Evolutionary conservation across 768 basidiomycete genomes (phyloP).

Genomic region (Cyclocybe cylindracea): DNA sequence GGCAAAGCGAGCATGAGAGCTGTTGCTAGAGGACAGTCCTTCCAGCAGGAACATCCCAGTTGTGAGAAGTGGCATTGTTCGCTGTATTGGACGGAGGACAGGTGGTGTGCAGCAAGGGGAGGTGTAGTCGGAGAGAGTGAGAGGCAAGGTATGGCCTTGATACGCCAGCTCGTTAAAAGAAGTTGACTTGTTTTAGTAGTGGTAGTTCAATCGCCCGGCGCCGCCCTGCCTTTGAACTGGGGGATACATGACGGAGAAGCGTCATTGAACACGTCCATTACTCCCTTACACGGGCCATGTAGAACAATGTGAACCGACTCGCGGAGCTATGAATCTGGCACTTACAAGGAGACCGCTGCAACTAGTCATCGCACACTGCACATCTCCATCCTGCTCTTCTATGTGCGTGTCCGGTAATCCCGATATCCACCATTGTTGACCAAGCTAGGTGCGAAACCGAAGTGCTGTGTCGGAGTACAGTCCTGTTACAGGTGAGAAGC

Average conservation of each 20-base stretch:
- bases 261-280: too few relatives aligned
- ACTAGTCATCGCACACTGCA: background rate
- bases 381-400: background rate
- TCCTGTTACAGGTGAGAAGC: background rate
- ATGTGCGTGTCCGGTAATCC: background rate
- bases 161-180: background rate
- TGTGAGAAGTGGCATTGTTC: constrained; percentile 9
- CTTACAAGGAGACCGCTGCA: too few relatives aligned
- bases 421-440: background rate
- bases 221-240: too few relatives aligned
- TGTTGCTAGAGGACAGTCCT: too few relatives aligned
- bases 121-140: background rate
- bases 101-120: background rate
- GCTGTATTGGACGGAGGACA: constrained; percentile 2
- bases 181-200: background rate
- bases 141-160: constrained; percentile 3
- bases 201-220: background rate
- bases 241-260: too few relatives aligned
- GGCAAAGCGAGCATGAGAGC: too few relatives aligned
- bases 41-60: too few relatives aligned
- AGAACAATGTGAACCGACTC: too few relatives aligned
- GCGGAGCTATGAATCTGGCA: background rate
- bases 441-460: background rate
- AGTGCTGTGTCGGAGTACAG: background rate
- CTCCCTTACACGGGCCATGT: too few relatives aligned